Conservation (phyloP, 495 filamentous ascomycete genomes). For the Mycothermus thermophilus region DNA sequence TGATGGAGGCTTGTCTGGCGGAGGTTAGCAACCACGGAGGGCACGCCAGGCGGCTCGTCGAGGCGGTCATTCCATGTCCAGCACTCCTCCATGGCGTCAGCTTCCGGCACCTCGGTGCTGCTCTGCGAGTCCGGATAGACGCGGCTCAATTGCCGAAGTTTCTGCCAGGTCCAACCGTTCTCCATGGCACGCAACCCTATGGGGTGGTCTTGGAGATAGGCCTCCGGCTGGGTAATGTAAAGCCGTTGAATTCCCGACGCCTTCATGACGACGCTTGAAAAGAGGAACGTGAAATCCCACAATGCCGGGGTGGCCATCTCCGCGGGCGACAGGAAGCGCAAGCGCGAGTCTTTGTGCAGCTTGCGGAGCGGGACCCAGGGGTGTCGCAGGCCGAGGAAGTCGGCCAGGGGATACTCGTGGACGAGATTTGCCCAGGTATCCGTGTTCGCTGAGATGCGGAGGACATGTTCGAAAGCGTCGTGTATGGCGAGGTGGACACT, state of each 20-base stretch:
- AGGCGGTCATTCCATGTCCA: slow-evolving; percentile 39
- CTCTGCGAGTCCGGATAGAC: slow-evolving; percentile 33
- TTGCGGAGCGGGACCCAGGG: slow-evolving; percentile 58
- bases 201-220: slow-evolving; percentile 46
- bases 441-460: slow-evolving; percentile 20
- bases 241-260: slow-evolving; percentile 42
- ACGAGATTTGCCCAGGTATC: slow-evolving; percentile 10
- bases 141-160: slow-evolving; percentile 43
- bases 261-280: slow-evolving; percentile 50
- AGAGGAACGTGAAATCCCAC: slow-evolving; percentile 54
- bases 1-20: slow-evolving; percentile 23
- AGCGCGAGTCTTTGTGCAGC: slow-evolving; percentile 48
- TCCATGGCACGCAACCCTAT: slow-evolving; percentile 33
- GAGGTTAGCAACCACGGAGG: slow-evolving; percentile 22
- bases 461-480: slow-evolving; percentile 41
- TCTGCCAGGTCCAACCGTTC: slow-evolving; percentile 46
- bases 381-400: slow-evolving; percentile 38
- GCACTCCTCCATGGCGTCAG: slow-evolving; percentile 43
- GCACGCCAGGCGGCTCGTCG: slow-evolving; percentile 31
- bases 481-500: slow-evolving; percentile 46
- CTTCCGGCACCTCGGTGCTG: slow-evolving; percentile 37
- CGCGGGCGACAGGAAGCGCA: slow-evolving; percentile 48
- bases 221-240: slow-evolving; percentile 51
- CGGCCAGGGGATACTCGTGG: slow-evolving; percentile 18
- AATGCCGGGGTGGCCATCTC: slow-evolving; percentile 54